A percentile compares a stretch with the other conserved stretches of the same genome.
Evolutionary conservation across 805 yeast species (phyloP).

Genomic region (Starmera pachycereana): DNA sequence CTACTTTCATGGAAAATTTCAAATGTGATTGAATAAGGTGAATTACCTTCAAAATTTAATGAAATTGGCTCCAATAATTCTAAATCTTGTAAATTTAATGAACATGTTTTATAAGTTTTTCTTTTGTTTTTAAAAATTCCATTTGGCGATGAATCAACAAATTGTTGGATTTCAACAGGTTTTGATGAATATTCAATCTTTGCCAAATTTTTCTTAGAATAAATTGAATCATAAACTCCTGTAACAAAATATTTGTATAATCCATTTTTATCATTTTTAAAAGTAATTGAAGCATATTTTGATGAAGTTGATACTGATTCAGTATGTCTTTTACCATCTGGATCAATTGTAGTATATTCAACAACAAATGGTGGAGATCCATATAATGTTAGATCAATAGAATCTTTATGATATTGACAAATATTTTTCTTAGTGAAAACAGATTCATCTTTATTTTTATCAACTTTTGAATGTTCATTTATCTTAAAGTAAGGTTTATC

Average conservation of each 20-base stretch:
- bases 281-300: slow-evolving; percentile 35
- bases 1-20: slow-evolving; percentile 50
- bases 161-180: slow-evolving; percentile 34
- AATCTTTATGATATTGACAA: slow-evolving; percentile 39
- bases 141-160: slow-evolving; percentile 53
- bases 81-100: slow-evolving; percentile 26
- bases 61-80: slow-evolving; percentile 39
- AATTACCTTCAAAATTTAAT: slow-evolving; percentile 43
- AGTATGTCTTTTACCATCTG: slow-evolving; percentile 35
- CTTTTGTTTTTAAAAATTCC: slow-evolving; percentile 40
- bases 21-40: slow-evolving; percentile 53
- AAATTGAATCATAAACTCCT: slow-evolving; percentile 56
- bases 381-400: slow-evolving; percentile 37
- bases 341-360: slow-evolving; percentile 50
- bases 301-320: slow-evolving; percentile 40
- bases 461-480: slow-evolving; percentile 21
- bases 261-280: slow-evolving; percentile 43
- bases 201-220: slow-evolving; percentile 30
- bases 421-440: slow-evolving; percentile 27
- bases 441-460: slow-evolving; percentile 10
- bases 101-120: slow-evolving; percentile 40
- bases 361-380: slow-evolving; percentile 64
- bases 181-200: slow-evolving; percentile 19
- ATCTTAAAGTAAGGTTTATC: slow-evolving; percentile 35
- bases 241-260: slow-evolving; percentile 48